Conservation (phyloP, 345 rosid genomes). For the Carallia brachiata region DNA sequence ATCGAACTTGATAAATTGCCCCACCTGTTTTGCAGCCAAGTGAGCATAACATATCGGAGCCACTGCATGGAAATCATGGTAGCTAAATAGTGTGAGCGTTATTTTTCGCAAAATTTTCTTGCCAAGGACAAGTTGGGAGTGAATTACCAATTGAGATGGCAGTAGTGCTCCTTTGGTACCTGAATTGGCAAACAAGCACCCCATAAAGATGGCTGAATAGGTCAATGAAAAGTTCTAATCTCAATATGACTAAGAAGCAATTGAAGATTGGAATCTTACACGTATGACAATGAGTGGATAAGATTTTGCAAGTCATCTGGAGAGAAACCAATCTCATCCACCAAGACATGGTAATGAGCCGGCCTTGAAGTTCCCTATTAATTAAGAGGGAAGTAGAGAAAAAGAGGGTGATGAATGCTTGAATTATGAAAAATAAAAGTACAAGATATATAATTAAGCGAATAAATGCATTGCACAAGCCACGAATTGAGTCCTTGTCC, state of each 20-base stretch:
- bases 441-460: not conserved
- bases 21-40: conserved; percentile 75
- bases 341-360: conserved; percentile 77
- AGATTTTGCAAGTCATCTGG: conserved; percentile 67
- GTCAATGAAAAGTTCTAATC: not conserved
- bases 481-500: no score
- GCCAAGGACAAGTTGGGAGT: not conserved
- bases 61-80: conserved; percentile 40
- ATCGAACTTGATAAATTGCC: conserved; percentile 71
- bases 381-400: not conserved
- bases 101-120: not conserved
- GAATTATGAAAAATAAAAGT: conserved; percentile 1
- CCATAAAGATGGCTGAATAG: not conserved
- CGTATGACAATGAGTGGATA: conserved; percentile 70
- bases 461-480: not conserved
- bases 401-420: not conserved
- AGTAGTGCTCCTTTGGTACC: conserved; percentile 81
- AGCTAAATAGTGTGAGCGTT: not conserved
- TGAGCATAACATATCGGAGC: conserved; percentile 93
- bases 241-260: conserved; percentile 6
- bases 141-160: conserved; percentile 76
- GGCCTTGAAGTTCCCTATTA: conserved; percentile 88
- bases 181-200: conserved; percentile 20
- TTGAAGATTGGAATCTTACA: conserved; percentile 48
- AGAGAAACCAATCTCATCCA: conserved; percentile 82